Base-by-base conservation (phyloP, 2,329 filamentous ascomycete genomes). In the Didymella exigua region DNA sequence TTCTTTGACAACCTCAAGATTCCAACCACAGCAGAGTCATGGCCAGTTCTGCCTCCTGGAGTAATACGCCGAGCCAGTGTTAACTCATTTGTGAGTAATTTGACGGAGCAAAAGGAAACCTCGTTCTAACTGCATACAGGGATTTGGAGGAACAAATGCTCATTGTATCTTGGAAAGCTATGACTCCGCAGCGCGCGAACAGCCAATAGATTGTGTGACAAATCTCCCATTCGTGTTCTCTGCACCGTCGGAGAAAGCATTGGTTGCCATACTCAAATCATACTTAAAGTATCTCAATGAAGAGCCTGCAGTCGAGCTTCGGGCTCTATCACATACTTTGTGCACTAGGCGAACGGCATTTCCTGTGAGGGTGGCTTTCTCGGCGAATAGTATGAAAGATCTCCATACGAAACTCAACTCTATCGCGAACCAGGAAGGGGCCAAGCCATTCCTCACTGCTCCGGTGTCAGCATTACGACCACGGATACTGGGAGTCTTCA, bases 91-190 rank as follows among this genome's bases (percentile, higher is more conserved):
- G 51, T 54, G 26, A 49, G 51, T 37, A 10, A 18, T 8, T 11
- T 18, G 2, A 27, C n/a, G 5, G 1, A 5, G 18, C 3, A 16
- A 9, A 13, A 13, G 29, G 23, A 33, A 8, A 11, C 1, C 8
- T 10, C 6, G 14, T 8, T 7, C 34, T 49, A 14, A 55, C 10
- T 2, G 0, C 16, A 7, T 7, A 4, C 14, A 54, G 51, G 63
- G 62, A 9, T 69, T 64, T 38, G 68, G 66, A 5, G 67, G 68
- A 2, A 49, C 61, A 0, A 71, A 71, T 37, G 61, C 55, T 2
- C 64, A 70, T 27, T 65, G 58, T 26, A 64, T 69, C 16, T 13
- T 68, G 13, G 66, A 69, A 21, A 51, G 18, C 13, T 61, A 45
- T 21, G 2, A 5, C 18, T 8, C n/a, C 8, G 26, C 4, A 2